Evolutionary conservation across 768 basidiomycete genomes (phyloP), one percentile per base, ranked within the genome.

Genomic region (Lactarius indigo): DNA sequence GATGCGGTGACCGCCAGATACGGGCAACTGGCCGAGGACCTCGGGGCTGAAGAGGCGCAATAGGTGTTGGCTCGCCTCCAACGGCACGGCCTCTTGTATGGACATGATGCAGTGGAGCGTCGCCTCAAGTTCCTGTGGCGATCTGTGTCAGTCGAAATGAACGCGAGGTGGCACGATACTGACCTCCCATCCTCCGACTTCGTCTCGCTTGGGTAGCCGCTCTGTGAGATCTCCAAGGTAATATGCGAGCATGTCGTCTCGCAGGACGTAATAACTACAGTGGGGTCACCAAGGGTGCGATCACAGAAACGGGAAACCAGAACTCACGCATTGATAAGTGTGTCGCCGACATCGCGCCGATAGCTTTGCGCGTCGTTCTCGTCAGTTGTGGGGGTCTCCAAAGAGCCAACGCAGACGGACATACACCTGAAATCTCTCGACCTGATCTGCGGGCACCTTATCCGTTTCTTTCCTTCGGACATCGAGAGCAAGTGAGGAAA

Each of bases 301-400:
- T 7, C 5, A 10, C 62, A 44, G 20, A 15, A 15, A 31, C 9
- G 13, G 58, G 37, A 57, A 6, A 50, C 3, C 20, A 28, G 23
- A 23, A 80, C 89, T 62, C 77, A 94, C 90, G 92, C 91, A 70
- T 94, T 95, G 66, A 94, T 88, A 17, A 95, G 80, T 1, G 91
- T 92, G 76, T 95, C 93, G 0, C 92, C 93, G 30, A 93, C 86
- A 65, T 94, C 92, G 68, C 92, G 79, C 70, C 93, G 86, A 77
- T 92, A 94, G 35, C 91, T 92, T 68, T 18, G 59, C 8, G 10
- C 15, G 13, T 26, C 31, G 47, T 50, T 10, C 12, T 13, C 18
- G 28, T 47, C 59, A 59, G 44, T 52, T 41, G 26, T 20, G 10
- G 28, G n/a, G 20, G 30, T 23, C n/a, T 30, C 20, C 18, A 18